Percentiles rank a stretch among this genome's conserved stretches.
Conservation (phyloP, 345 rosid species). For the Carallia pectinifolia region DNA sequence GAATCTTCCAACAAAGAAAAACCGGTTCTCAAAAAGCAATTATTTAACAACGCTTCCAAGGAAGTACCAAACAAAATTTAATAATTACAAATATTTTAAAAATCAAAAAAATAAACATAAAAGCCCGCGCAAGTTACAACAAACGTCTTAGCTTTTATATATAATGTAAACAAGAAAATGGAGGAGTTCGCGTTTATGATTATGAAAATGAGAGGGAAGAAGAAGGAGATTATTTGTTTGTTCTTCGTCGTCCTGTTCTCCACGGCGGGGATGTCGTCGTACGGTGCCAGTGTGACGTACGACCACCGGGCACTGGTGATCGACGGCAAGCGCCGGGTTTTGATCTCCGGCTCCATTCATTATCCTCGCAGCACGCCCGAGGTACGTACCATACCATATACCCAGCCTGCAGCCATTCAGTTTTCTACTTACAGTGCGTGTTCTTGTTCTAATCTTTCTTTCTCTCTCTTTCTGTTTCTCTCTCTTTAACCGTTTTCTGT, state of each 20-base stretch:
- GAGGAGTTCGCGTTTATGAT: background rate
- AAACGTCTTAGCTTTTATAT: background rate
- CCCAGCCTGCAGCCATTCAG: background rate
- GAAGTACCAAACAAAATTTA: background rate
- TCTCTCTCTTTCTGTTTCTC: too few species aligned
- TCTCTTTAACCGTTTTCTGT: constrained; percentile 2
- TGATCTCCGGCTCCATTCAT: constrained; percentile 92
- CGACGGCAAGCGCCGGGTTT: constrained; percentile 68
- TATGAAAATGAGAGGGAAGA: constrained; percentile 5
- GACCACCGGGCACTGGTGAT: constrained; percentile 75
- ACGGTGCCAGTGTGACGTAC: constrained; percentile 62
- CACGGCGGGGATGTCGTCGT: constrained; percentile 32
- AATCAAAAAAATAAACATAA: background rate
- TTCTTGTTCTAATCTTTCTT: background rate
- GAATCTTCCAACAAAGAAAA: background rate
- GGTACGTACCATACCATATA: constrained; percentile 26
- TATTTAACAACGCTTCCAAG: background rate
- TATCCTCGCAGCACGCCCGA: constrained; percentile 95
- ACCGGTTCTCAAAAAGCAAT: background rate
- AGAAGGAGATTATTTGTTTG: constrained; percentile 17
- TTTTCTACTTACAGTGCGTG: background rate
- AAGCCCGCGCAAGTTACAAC: background rate
- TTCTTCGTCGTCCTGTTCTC: constrained; percentile 17
- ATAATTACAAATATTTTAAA: background rate
- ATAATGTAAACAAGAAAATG: background rate